phyloP scores from a whole-genome alignment of 257 asterid genomes.

The Agastache rugosa region DNA sequence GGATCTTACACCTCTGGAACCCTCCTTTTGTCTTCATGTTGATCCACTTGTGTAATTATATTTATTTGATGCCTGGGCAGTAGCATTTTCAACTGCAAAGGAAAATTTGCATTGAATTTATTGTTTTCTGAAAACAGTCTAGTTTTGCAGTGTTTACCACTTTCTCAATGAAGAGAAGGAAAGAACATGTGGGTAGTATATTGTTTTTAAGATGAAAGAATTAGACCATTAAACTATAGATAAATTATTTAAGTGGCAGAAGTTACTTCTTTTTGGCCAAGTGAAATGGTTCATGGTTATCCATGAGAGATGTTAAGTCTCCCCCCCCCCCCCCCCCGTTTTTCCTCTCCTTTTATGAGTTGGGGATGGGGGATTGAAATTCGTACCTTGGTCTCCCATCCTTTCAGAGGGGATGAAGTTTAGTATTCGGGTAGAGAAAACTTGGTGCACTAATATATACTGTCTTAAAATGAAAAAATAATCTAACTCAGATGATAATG shows the following conservation, averaged over 20 bases:
- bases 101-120: neutral
- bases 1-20: neutral
- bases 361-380: neutral
- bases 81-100: neutral
- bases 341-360: neutral
- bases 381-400: neutral
- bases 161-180: neutral
- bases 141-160: neutral
- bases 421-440: neutral
- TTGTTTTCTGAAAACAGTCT: neutral
- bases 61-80: neutral
- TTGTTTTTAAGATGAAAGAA: neutral
- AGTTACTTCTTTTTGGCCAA: neutral
- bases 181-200: neutral
- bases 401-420: neutral
- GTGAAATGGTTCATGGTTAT: neutral
- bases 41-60: neutral
- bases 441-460: slow-evolving; percentile 10
- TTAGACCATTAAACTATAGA: neutral
- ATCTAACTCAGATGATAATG: neutral
- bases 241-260: neutral
- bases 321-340: neutral
- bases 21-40: neutral
- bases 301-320: neutral
- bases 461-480: neutral